Percentiles rank a stretch among this genome's conserved stretches.
phyloP scores from a whole-genome alignment of 2,329 filamentous ascomycete species.

The Nothophoma quercina region DNA sequence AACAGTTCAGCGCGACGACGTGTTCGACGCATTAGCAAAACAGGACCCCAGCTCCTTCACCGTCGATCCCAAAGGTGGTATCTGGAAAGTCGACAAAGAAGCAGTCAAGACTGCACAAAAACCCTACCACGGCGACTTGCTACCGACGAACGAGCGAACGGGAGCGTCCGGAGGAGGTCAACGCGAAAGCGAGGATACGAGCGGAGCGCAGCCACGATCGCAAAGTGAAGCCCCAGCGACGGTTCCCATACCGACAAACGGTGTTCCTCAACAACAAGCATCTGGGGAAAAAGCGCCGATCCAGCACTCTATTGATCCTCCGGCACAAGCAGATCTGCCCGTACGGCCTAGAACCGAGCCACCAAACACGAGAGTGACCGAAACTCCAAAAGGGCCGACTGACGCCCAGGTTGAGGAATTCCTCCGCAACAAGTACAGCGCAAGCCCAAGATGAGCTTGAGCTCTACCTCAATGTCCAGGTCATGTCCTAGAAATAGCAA shows the following conservation, averaged over 20 bases:
- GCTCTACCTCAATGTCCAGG: background rate
- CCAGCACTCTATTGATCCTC: constrained; percentile 7
- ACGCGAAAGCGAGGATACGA: background rate
- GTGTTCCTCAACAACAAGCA: constrained; percentile 1
- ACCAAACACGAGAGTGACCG: background rate
- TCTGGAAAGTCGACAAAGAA: constrained; percentile 44
- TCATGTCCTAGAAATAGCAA: background rate
- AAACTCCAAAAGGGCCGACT: constrained; percentile 16
- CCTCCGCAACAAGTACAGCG: constrained; percentile 30
- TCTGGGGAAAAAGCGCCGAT: constrained; percentile 10
- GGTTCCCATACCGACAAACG: constrained; percentile 2
- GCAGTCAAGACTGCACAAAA: constrained; percentile 30
- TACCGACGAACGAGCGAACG: constrained; percentile 34
- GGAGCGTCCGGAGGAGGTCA: background rate
- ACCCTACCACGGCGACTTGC: constrained; percentile 41
- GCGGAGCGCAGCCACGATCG: background rate
- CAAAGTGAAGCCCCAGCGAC: constrained; percentile 1
- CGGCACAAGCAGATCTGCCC: constrained; percentile 4
- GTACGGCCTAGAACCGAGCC: background rate
- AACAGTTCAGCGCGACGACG: constrained; percentile 34
- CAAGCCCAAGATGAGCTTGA: constrained; percentile 11
- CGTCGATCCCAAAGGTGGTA: constrained; percentile 34
- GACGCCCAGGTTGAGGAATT: constrained; percentile 31
- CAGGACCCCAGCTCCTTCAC: constrained; percentile 31
- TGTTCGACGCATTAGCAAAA: constrained; percentile 35